Percentiles rank a stretch among this genome's conserved stretches.
Evolutionary conservation across 73 alveolate genomes (phyloP).

Genomic region (Uronychia setigera): DNA sequence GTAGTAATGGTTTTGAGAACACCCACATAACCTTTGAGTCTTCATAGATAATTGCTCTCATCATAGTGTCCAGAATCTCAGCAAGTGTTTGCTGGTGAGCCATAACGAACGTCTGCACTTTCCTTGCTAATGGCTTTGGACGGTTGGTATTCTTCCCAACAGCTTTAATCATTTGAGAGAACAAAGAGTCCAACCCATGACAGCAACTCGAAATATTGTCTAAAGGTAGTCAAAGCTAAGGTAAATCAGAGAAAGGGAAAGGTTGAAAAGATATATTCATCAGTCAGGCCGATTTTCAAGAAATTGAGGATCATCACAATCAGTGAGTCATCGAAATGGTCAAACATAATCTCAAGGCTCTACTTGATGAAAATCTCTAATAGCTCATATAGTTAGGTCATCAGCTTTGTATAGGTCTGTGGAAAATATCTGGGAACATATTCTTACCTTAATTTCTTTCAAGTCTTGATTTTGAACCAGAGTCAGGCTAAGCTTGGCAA

Average conservation of each 20-base stretch:
- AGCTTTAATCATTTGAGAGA: too few species aligned
- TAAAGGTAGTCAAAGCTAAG: constrained; percentile 25
- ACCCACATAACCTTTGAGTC: constrained; percentile 59
- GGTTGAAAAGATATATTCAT: constrained; percentile 38
- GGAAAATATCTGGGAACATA: not conserved
- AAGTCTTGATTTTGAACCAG: constrained; percentile 8
- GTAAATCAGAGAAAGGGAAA: not conserved
- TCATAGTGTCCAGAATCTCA: constrained; percentile 25
- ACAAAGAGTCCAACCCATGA: too few species aligned
- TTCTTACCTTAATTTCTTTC: constrained; percentile 24
- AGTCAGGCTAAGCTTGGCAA: constrained; percentile 16
- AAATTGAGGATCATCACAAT: constrained; percentile 21
- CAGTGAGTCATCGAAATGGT: constrained; percentile 30
- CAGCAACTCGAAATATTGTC: too few species aligned
- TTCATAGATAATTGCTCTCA: constrained; percentile 40
- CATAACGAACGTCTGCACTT: constrained; percentile 14
- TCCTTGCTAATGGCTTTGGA: too few species aligned
- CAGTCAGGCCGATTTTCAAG: constrained; percentile 27
- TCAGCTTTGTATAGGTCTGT: not conserved
- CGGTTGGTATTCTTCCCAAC: too few species aligned
- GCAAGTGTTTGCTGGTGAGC: constrained; percentile 9
- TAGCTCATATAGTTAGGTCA: constrained; percentile 7
- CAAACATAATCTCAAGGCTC: constrained; percentile 46
- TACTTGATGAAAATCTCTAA: constrained; percentile 47
- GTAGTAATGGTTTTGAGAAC: constrained; percentile 39